A percentile compares a stretch with the other conserved stretches of the same genome.
Conservation (phyloP, 495 filamentous ascomycete species). For the Baudoinia panamericana region DNA sequence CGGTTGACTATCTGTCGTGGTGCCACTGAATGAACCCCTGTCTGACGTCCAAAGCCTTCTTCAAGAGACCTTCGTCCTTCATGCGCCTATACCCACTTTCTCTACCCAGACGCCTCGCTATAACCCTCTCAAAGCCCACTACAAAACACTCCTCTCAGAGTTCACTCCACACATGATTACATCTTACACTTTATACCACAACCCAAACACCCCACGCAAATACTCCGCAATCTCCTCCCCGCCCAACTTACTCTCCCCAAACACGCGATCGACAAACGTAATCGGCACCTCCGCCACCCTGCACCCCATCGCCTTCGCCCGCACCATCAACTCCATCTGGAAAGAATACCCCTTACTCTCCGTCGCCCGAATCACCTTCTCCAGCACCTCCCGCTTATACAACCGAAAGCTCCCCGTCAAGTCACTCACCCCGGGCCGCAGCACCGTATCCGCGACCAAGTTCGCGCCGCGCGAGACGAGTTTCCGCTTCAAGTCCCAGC, state of each 20-base stretch:
- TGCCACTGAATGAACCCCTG: not conserved
- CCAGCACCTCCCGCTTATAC: slow-evolving; percentile 80
- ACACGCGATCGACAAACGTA: slow-evolving; percentile 86
- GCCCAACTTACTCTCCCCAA: slow-evolving; percentile 89
- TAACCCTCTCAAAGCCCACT: too few species aligned
- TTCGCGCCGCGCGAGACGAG: slow-evolving; percentile 84
- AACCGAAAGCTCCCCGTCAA: slow-evolving; percentile 87
- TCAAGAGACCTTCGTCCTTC: too few species aligned
- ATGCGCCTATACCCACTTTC: too few species aligned
- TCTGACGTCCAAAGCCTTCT: not conserved
- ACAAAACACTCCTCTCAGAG: too few species aligned
- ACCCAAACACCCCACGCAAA: slow-evolving; percentile 91
- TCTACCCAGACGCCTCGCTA: slow-evolving; percentile 4
- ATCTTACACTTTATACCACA: slow-evolving; percentile 46
- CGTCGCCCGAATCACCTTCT: slow-evolving; percentile 79
- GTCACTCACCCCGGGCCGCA: slow-evolving; percentile 91
- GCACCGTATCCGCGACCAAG: slow-evolving; percentile 85
- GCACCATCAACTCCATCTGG: slow-evolving; percentile 97
- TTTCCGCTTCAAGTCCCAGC: slow-evolving; percentile 96
- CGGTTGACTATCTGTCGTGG: not conserved
- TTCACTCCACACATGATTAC: not conserved
- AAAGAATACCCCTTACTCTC: slow-evolving; percentile 95
- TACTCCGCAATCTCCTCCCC: slow-evolving; percentile 97
- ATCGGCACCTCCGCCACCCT: slow-evolving; percentile 89
- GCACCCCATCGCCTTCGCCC: slow-evolving; percentile 85